These are phyloP conservation scores for Piper longum DNA, from an alignment of 164 flowering plant species.

Conservation along the genomic window DNA sequence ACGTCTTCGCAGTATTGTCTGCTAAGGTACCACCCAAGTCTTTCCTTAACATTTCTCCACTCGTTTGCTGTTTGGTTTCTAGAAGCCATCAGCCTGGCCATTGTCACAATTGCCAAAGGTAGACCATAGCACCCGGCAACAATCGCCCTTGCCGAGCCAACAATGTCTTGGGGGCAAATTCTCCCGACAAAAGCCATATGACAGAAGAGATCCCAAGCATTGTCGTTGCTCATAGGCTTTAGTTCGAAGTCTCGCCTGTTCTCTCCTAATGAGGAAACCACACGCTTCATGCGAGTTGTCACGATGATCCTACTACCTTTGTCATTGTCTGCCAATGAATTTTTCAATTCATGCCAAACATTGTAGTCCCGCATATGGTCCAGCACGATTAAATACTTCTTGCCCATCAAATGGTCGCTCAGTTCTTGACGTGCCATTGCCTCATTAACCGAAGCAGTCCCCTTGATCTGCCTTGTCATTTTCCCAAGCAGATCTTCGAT, in stretches of 20 bases:
- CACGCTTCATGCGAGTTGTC: slow-evolving; percentile 20
- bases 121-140: slow-evolving; percentile 13
- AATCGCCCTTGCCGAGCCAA: slow-evolving; percentile 1
- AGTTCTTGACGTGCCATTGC: slow-evolving; percentile 2
- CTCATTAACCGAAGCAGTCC: not conserved
- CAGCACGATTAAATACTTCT: slow-evolving; percentile 28
- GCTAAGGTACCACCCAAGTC: slow-evolving; percentile 8
- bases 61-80: not conserved
- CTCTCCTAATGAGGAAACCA: slow-evolving; percentile 21
- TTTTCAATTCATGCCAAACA: slow-evolving; percentile 13
- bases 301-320: slow-evolving; percentile 20
- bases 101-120: slow-evolving; percentile 12
- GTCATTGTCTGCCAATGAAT: slow-evolving; percentile 10
- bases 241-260: slow-evolving; percentile 1
- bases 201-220: slow-evolving; percentile 7
- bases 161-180: slow-evolving; percentile 1
- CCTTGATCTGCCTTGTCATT: slow-evolving; percentile 13
- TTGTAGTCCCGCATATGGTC: slow-evolving; percentile 33
- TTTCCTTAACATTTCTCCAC: slow-evolving; percentile 6
- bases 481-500: slow-evolving; percentile 12
- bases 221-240: not conserved
- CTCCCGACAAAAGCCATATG: slow-evolving; percentile 1
- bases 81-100: slow-evolving; percentile 11
- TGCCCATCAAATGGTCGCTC: slow-evolving; percentile 9
- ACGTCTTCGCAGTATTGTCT: not conserved